Evolutionary conservation across 2,329 filamentous ascomycete species (phyloP).

Genomic region (Akanthomyces muscarius): DNA sequence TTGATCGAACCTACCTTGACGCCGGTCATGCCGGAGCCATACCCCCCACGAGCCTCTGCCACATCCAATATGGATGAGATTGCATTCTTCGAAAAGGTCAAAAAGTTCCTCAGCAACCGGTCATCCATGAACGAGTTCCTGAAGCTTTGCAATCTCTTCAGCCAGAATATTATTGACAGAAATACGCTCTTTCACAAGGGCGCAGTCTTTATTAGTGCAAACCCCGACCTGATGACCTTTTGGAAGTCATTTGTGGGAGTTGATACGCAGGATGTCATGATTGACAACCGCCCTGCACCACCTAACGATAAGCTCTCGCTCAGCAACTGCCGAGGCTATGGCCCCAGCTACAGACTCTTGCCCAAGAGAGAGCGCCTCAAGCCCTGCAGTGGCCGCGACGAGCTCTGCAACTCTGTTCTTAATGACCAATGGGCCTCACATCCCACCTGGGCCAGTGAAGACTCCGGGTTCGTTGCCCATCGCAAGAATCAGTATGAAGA

Average conservation of each 20-base stretch:
- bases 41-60: constrained; percentile 69
- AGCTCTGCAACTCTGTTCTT: constrained; percentile 86
- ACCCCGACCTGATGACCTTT: constrained; percentile 81
- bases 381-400: constrained; percentile 88
- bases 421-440: constrained; percentile 99
- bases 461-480: constrained; percentile 95
- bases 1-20: constrained; percentile 82
- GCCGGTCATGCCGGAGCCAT: constrained; percentile 80
- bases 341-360: constrained; percentile 89
- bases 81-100: constrained; percentile 90
- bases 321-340: constrained; percentile 91
- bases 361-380: constrained; percentile 89
- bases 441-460: constrained; percentile 97
- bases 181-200: constrained; percentile 79
- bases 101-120: constrained; percentile 93
- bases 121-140: constrained; percentile 92
- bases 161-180: constrained; percentile 85
- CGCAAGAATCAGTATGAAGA: constrained; percentile 96
- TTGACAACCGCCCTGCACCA: constrained; percentile 72
- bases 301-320: constrained; percentile 82
- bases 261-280: constrained; percentile 69
- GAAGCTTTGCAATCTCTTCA: constrained; percentile 94
- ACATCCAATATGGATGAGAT: constrained; percentile 82
- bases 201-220: constrained; percentile 79
- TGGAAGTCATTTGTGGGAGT: constrained; percentile 82